These are phyloP conservation scores for Colletotrichum paranaense DNA, from an alignment of 2,329 filamentous ascomycete species.

Conservation along the genomic window DNA sequence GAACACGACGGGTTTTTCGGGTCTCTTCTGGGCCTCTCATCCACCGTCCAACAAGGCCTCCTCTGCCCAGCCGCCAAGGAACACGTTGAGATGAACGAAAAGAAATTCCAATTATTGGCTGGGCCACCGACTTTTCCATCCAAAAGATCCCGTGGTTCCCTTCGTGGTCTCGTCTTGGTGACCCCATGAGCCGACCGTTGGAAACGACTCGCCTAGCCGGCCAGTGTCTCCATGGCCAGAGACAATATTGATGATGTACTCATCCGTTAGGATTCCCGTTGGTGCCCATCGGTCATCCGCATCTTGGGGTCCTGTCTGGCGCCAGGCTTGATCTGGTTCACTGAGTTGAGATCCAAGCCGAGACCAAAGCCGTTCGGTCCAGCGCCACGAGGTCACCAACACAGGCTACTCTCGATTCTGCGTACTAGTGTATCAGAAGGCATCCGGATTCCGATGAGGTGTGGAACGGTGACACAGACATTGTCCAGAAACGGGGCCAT, in stretches of 20 bases:
- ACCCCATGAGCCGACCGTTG: background rate
- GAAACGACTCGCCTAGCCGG: slow-evolving; percentile 6
- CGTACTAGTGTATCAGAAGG: background rate
- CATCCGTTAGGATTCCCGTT: background rate
- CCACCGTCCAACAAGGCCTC: background rate
- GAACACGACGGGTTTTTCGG: background rate
- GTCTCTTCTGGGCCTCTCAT: slow-evolving; percentile 11
- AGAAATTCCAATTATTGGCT: slow-evolving; percentile 25
- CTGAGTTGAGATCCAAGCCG: background rate
- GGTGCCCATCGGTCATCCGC: background rate
- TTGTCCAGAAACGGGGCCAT: slow-evolving; percentile 3
- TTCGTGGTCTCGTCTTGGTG: background rate
- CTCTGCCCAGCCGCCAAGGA: slow-evolving; percentile 28
- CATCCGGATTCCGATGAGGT: slow-evolving; percentile 21
- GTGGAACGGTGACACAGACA: slow-evolving; percentile 24
- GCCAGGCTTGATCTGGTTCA: slow-evolving; percentile 9
- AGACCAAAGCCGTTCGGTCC: background rate
- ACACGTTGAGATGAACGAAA: slow-evolving; percentile 15
- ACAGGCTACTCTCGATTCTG: background rate
- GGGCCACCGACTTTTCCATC: background rate
- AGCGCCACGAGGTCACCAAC: slow-evolving; percentile 17
- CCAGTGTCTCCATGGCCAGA: slow-evolving; percentile 2
- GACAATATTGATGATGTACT: background rate
- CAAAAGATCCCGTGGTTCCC: background rate
- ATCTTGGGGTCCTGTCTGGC: background rate